Evolutionary conservation across 192 early-diverging fungal genomes (phyloP), one percentile per base, ranked within the genome.

Genomic region (Dissophora globulifera): DNA sequence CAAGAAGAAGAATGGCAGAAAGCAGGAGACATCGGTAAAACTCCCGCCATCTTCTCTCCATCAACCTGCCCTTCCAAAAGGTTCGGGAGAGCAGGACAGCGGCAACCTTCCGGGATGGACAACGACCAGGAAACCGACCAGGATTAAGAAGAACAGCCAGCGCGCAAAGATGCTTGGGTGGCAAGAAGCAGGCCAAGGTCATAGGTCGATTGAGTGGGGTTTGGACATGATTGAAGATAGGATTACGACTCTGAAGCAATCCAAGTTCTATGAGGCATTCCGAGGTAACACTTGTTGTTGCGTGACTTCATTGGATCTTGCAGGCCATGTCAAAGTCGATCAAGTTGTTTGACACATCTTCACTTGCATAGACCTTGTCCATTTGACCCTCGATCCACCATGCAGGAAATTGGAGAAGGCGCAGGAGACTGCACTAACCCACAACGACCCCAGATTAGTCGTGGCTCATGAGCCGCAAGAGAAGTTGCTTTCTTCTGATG

Each of bases 111-210:
- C 72, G 16, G 72, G 72, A 40, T 76, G 72, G 72, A 31, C 31
- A 17, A 33, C 38, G 8, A 49, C 31, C 2, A 42, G 10, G 33
- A 61, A 61, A 22, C 49, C 62, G 31, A 20, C 33, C 0, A 76
- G 55, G 41, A 50, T 67, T n/a, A 76, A 67, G 47, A 67, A 67
- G 40, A 76, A 76, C 46, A 76, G 72, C 27, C 72, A 76, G 23
- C 41, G 72, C 8, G 62, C 72, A 12, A 76, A 47, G 51, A 76
- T 76, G 57, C 58, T 60, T 32, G 72, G 62, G 0, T 31, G 15
- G 3, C 43, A 50, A 50, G 62, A 47, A 12, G 4, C 19, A 0
- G 54, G 45, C 6, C 22, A 48, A 1, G 62, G 50, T 10, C 19
- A 52, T 31, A 46, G 52, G 43, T 53, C 72, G 4, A 38, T 66